Percentiles rank a stretch among this genome's conserved stretches.
Evolutionary conservation across 2,329 filamentous ascomycete genomes (phyloP).

Genomic region (Thielaviopsis punctulata): DNA sequence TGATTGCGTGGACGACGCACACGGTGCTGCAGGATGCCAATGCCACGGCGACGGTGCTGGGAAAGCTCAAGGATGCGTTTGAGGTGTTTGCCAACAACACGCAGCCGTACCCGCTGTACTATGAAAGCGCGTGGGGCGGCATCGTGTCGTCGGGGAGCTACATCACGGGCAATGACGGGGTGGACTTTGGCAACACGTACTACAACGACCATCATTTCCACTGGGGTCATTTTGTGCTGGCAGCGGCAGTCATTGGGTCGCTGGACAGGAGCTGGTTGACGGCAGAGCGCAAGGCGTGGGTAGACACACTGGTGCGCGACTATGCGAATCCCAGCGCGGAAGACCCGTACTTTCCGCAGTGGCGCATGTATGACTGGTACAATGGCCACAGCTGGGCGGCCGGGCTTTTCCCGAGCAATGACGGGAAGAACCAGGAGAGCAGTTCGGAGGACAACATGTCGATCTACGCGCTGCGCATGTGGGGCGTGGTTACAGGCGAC

Average conservation of each 20-base stretch:
- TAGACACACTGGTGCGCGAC: conserved; percentile 74
- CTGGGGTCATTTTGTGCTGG: conserved; percentile 79
- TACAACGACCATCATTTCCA: conserved; percentile 67
- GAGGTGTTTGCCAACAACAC: conserved; percentile 47
- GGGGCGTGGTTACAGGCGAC: conserved; percentile 67
- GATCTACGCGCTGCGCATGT: conserved; percentile 81
- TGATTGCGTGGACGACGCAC: conserved; percentile 46
- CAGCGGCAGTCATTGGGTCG: conserved; percentile 66
- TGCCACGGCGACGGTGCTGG: conserved; percentile 39
- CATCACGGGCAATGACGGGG: conserved; percentile 45
- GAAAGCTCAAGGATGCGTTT: conserved; percentile 48
- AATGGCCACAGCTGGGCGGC: conserved; percentile 91
- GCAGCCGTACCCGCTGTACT: conserved; percentile 48
- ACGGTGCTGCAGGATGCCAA: conserved; percentile 42
- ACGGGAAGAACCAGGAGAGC: conserved; percentile 75
- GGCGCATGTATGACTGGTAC: conserved; percentile 80
- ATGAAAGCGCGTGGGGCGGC: conserved; percentile 63
- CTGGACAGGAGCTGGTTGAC: conserved; percentile 59
- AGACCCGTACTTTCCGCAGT: conserved; percentile 67
- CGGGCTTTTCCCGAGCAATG: conserved; percentile 49
- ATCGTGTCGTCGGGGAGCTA: conserved; percentile 64
- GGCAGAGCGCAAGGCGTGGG: conserved; percentile 53
- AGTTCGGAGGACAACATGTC: conserved; percentile 83
- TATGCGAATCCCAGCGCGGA: conserved; percentile 53
- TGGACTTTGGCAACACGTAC: conserved; percentile 79